Evolutionary conservation across 306 rosid species (phyloP).

Genomic region (Macrotyloma uniflorum): DNA sequence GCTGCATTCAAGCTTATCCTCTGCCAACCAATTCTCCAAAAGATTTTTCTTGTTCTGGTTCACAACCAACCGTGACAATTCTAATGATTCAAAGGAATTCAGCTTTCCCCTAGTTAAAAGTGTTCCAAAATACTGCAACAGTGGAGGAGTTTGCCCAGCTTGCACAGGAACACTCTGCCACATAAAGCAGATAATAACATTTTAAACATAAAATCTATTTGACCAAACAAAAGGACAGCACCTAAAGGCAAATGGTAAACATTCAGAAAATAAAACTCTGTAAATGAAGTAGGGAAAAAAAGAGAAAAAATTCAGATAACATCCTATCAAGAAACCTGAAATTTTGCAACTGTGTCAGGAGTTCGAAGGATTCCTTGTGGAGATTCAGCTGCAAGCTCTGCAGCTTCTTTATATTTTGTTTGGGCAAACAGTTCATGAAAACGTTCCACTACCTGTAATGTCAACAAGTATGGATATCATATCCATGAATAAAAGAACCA

Average conservation of each 20-base stretch:
- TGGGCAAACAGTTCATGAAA: constrained; percentile 98
- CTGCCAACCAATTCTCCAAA: constrained; percentile 98
- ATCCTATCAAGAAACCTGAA: constrained; percentile 67
- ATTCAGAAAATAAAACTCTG: neutral
- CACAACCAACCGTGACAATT: constrained; percentile 94
- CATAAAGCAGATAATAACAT: constrained; percentile 19
- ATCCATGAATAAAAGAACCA: constrained; percentile 28
- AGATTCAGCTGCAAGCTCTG: constrained; percentile 99
- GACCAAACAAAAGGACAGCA: constrained; percentile 2
- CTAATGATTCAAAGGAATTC: constrained; percentile 93
- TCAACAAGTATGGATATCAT: constrained; percentile 36
- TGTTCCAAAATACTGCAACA: constrained; percentile 98
- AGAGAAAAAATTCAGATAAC: neutral
- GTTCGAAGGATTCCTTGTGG: constrained; percentile 99
- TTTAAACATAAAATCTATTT: neutral
- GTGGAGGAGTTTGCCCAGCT: constrained; percentile 97
- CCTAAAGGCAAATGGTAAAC: constrained; percentile 5
- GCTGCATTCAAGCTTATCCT: constrained; percentile 99
- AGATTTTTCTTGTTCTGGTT: constrained; percentile 99
- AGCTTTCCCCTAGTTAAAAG: constrained; percentile 91
- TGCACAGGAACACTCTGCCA: constrained; percentile 99
- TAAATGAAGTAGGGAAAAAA: constrained; percentile 3
- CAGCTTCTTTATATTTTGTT: constrained; percentile 99
- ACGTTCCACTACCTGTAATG: constrained; percentile 90
- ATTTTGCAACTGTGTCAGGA: constrained; percentile 98